Evolutionary conservation across 2,329 filamentous ascomycete genomes (phyloP), one percentile per base, ranked within the genome.

Genomic region (Colletotrichum sp.): DNA sequence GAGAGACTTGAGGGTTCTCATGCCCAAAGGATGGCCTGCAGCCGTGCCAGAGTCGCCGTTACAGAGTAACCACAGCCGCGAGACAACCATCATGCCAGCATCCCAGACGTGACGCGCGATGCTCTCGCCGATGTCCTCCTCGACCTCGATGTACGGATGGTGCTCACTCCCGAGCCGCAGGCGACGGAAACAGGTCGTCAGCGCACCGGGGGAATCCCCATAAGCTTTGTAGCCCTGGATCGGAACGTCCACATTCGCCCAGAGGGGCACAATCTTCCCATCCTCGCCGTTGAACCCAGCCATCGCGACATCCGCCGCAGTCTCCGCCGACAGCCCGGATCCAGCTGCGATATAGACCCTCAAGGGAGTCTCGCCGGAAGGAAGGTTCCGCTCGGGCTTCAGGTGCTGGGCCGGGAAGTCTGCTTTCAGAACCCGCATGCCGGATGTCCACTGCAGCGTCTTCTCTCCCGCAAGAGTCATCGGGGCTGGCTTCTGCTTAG

Each of bases 101-200:
- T 92, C 90, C 90, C 90, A 92, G 8, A 92, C 84, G 75, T 92
- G 90, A 4, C 90, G 87, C 1, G 90, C 90, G 71, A 92, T 92
- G 79, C 89, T 91, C 82, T 92, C 90, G 16, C 90, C 90, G 12
- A 92, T 87, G 68, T 91, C 89, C 75, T 92, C 91, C 69, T 90
- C 88, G 6, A 92, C 82, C 32, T 87, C 84, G 9, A 90, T 76
- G 12, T 77, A 78, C 1, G 81, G 78, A 4, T 81, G 10, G 79
- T 79, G 2, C 77, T 76, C 2, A 79, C 80, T 8, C 32, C 79
- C 81, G 39, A 84, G 65, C 9, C 79, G 77, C 0, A 87, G 71
- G 26, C 81, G 81, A 4, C 85, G 83, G 18, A 83, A 78, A 30
- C 75, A 76, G 8, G 82, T 83, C 18, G 83, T 80, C 15, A 80